Conservation (phyloP, 1,139 yeast species). For the Kurtzmaniella quercitrusa region DNA sequence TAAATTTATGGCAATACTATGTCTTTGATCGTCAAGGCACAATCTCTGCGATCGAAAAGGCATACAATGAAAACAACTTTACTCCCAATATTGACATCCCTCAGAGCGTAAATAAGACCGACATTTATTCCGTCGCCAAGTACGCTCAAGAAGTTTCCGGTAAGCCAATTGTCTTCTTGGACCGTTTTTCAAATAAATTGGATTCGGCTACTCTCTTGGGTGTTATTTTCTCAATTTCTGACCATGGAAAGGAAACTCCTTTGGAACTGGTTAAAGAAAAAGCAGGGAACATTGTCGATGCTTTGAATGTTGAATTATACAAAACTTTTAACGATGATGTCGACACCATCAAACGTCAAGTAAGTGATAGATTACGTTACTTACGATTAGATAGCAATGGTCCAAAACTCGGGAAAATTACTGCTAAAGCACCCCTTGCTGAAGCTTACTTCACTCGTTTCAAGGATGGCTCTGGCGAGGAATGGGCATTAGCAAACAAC, state of each 20-base stretch:
- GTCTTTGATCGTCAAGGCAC: constrained; percentile 53
- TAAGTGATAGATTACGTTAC: constrained; percentile 71
- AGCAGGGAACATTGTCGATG: constrained; percentile 61
- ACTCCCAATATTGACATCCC: constrained; percentile 28
- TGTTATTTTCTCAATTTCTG: constrained; percentile 29
- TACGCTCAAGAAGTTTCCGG: constrained; percentile 44
- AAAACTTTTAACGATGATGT: constrained; percentile 73
- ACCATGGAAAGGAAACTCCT: constrained; percentile 26
- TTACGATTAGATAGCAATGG: constrained; percentile 76
- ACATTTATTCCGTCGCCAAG: constrained; percentile 44
- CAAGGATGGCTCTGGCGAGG: constrained; percentile 39
- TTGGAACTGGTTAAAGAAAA: constrained; percentile 32
- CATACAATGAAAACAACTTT: constrained; percentile 33
- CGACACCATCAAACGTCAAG: constrained; percentile 58
- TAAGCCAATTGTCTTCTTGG: constrained; percentile 20
- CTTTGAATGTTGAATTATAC: constrained; percentile 71
- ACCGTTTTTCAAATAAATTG: constrained; percentile 52
- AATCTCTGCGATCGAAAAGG: constrained; percentile 28
- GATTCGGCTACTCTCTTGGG: constrained; percentile 49
- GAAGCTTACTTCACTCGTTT: constrained; percentile 88
- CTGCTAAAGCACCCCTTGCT: constrained; percentile 55
- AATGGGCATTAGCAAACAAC: constrained; percentile 81
- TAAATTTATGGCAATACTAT: constrained; percentile 86
- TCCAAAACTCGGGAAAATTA: constrained; percentile 68
- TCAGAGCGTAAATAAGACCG: constrained; percentile 22